A percentile compares a stretch with the other conserved stretches of the same genome.
Conservation (phyloP, 768 basidiomycete species). For the Hygrocybe coccinea region DNA sequence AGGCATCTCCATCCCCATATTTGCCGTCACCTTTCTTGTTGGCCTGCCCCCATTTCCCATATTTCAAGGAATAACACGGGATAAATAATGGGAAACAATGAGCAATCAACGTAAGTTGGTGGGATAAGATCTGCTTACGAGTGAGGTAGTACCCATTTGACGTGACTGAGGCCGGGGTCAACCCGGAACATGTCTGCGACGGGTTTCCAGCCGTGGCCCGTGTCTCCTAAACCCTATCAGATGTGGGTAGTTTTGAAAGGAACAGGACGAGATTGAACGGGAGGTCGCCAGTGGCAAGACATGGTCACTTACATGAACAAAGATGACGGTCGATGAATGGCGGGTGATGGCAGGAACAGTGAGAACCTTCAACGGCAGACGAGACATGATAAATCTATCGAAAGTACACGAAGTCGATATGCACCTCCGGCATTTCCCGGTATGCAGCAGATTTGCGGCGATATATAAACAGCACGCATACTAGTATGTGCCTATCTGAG, state of each 20-base stretch:
- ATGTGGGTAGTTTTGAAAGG: conserved; percentile 5
- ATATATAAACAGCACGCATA: not conserved
- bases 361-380: conserved; percentile 40
- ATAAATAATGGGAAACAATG: not conserved
- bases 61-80: not conserved
- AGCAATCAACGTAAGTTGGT: not conserved
- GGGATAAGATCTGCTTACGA: conserved; percentile 44
- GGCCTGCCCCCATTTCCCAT: conserved; percentile 40
- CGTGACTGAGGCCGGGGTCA: conserved; percentile 54
- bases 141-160: conserved; percentile 89
- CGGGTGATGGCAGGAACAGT: conserved; percentile 50
- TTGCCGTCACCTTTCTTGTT: conserved; percentile 62
- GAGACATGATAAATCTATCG: not conserved
- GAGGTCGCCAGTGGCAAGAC: too few relatives aligned
- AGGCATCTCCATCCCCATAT: conserved; percentile 70
- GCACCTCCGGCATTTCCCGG: not conserved
- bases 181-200: conserved; percentile 63
- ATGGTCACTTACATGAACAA: conserved; percentile 66
- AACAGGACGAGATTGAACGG: not conserved
- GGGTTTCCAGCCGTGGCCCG: conserved; percentile 71
- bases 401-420: not conserved
- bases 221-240: conserved; percentile 67
- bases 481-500: not conserved
- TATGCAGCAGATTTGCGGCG: not conserved
- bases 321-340: conserved; percentile 85